phyloP scores from a whole-genome alignment of 495 filamentous ascomycete genomes.

The Trichoderma erinaceum region DNA sequence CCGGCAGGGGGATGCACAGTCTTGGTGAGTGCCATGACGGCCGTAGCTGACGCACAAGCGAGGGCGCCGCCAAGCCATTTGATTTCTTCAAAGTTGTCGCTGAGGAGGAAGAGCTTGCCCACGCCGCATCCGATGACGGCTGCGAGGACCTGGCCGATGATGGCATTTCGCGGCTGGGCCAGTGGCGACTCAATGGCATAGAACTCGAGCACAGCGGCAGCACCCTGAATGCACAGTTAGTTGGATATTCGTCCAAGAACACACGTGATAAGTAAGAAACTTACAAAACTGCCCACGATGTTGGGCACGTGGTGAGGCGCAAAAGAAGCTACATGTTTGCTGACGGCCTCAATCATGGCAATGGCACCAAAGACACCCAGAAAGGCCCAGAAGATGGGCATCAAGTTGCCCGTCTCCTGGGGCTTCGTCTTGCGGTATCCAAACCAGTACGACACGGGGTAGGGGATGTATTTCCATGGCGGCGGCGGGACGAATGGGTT shows the following conservation, averaged over 20 bases:
- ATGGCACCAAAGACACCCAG: slow-evolving; percentile 49
- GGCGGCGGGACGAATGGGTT: slow-evolving; percentile 54
- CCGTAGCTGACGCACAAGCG: slow-evolving; percentile 60
- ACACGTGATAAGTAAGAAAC: slow-evolving; percentile 15
- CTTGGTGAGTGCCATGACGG: slow-evolving; percentile 68
- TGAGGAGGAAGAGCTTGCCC: slow-evolving; percentile 66
- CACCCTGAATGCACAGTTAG: slow-evolving; percentile 42
- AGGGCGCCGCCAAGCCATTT: slow-evolving; percentile 66
- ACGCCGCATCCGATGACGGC: slow-evolving; percentile 59
- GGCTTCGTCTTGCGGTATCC: slow-evolving; percentile 40
- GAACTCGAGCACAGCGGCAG: slow-evolving; percentile 64
- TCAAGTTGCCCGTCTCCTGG: slow-evolving; percentile 39
- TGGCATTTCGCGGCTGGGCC: slow-evolving; percentile 64
- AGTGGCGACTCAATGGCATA: slow-evolving; percentile 64
- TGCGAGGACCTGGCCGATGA: slow-evolving; percentile 64
- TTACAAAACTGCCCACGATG: slow-evolving; percentile 48
- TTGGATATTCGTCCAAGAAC: not conserved
- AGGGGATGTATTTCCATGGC: slow-evolving; percentile 40
- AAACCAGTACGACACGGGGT: slow-evolving; percentile 43
- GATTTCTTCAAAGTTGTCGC: slow-evolving; percentile 44
- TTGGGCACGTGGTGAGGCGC: slow-evolving; percentile 34
- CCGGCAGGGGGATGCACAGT: slow-evolving; percentile 86
- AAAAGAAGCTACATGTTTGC: slow-evolving; percentile 32
- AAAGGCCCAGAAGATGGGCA: slow-evolving; percentile 46
- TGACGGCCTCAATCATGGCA: slow-evolving; percentile 41